phyloP scores from a whole-genome alignment of 441 rosid species.

The Euphorbia celastroides region DNA sequence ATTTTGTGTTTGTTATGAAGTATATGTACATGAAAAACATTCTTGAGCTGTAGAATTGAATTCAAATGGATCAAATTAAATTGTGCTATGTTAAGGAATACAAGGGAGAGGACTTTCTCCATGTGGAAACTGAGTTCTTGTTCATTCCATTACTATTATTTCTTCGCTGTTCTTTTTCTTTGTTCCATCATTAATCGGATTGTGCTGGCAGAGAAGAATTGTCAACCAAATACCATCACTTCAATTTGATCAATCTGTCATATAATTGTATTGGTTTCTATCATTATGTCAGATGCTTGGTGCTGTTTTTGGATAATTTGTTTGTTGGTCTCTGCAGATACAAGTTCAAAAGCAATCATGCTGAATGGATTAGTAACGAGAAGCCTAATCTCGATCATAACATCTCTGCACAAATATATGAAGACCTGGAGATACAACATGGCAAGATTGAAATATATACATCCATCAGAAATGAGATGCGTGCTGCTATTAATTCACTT shows the following conservation, averaged over 20 bases:
- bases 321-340: slow-evolving; percentile 43
- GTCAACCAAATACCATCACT: too few species aligned
- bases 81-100: background rate
- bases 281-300: too few species aligned
- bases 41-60: too few species aligned
- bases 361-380: slow-evolving; percentile 61
- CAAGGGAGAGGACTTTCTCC: background rate
- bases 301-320: slow-evolving; percentile 9
- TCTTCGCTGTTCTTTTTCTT: too few species aligned
- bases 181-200: too few species aligned
- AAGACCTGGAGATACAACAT: slow-evolving; percentile 36
- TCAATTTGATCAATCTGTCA: too few species aligned
- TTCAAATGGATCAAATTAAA: background rate
- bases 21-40: background rate
- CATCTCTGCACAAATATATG: slow-evolving; percentile 43
- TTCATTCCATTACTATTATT: too few species aligned
- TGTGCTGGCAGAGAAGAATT: too few species aligned
- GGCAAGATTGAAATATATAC: slow-evolving; percentile 61
- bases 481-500: slow-evolving; percentile 65
- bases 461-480: slow-evolving; percentile 63
- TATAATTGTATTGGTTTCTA: too few species aligned
- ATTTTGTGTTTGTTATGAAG: background rate
- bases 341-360: slow-evolving; percentile 63
- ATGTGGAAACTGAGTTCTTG: background rate
- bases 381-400: slow-evolving; percentile 67